Evolutionary conservation across 306 rosid genomes (phyloP).

Genomic region (Ochetophila trinervis): DNA sequence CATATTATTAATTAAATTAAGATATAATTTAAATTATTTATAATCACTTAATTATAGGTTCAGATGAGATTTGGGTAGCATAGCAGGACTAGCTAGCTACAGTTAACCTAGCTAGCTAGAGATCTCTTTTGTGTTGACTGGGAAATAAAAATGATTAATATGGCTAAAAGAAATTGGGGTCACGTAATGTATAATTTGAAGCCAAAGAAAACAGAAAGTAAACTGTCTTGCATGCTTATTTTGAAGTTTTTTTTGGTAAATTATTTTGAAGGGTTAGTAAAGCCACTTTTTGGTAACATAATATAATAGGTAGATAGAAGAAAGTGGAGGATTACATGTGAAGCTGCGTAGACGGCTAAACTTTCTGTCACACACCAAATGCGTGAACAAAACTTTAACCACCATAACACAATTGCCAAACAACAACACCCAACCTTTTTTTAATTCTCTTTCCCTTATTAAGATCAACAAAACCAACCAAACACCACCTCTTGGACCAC

Average conservation of each 20-base stretch:
- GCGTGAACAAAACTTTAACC: slow-evolving; percentile 31
- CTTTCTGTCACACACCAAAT: slow-evolving; percentile 36
- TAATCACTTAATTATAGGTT: background rate
- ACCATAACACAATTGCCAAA: slow-evolving; percentile 6
- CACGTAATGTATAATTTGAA: background rate
- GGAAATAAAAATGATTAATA: no score
- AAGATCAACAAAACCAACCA: slow-evolving; percentile 19
- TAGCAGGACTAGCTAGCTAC: no score
- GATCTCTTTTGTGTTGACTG: no score
- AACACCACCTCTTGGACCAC: slow-evolving; percentile 24
- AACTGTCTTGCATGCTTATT: background rate
- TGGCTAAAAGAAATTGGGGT: no score
- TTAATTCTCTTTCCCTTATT: slow-evolving; percentile 30
- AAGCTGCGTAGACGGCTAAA: slow-evolving; percentile 2
- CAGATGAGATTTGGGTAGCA: background rate
- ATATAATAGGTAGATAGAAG: background rate
- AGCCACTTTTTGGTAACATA: slow-evolving; percentile 6
- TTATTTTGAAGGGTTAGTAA: background rate
- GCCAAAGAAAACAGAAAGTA: background rate
- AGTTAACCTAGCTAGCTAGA: no score
- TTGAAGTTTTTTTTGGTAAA: no score
- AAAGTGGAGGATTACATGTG: slow-evolving; percentile 7
- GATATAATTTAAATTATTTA: no score
- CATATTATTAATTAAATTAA: no score
- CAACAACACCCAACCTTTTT: slow-evolving; percentile 6